phyloP scores from a whole-genome alignment of 2,329 filamentous ascomycete genomes.

The Talaromyces sp. region DNA sequence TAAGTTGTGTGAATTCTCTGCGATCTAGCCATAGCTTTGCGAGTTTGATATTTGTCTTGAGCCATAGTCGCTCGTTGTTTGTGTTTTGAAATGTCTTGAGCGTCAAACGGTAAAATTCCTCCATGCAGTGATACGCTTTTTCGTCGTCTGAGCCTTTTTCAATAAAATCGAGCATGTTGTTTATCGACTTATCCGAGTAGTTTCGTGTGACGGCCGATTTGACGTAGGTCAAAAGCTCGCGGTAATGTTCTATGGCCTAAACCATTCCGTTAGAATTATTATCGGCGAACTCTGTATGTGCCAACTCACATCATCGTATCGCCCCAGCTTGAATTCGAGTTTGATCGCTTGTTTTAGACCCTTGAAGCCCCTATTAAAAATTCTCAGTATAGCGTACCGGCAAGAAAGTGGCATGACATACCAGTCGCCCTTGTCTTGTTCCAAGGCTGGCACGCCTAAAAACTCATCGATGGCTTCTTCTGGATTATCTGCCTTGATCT shows the following conservation, averaged over 20 bases:
- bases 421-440: conserved; percentile 94
- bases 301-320: conserved; percentile 70
- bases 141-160: conserved; percentile 81
- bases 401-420: conserved; percentile 31
- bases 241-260: conserved; percentile 88
- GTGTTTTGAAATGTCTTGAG: conserved; percentile 93
- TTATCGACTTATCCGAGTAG: conserved; percentile 98
- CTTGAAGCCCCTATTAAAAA: conserved; percentile 72
- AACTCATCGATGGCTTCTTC: conserved; percentile 91
- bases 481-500: conserved; percentile 83
- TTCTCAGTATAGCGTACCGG: conserved; percentile 20
- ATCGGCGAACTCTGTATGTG: background rate
- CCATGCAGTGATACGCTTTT: conserved; percentile 77
- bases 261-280: conserved; percentile 20
- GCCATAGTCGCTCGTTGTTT: conserved; percentile 94
- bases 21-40: conserved; percentile 87
- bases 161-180: conserved; percentile 97
- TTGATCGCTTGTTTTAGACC: conserved; percentile 98
- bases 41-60: conserved; percentile 98
- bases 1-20: conserved; percentile 78
- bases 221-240: conserved; percentile 93
- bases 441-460: conserved; percentile 77
- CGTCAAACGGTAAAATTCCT: conserved; percentile 91
- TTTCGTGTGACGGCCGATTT: conserved; percentile 95
- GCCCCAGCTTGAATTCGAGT: conserved; percentile 87